Conservation (phyloP, 257 asterid species). For the Osmanthus fragrans region DNA sequence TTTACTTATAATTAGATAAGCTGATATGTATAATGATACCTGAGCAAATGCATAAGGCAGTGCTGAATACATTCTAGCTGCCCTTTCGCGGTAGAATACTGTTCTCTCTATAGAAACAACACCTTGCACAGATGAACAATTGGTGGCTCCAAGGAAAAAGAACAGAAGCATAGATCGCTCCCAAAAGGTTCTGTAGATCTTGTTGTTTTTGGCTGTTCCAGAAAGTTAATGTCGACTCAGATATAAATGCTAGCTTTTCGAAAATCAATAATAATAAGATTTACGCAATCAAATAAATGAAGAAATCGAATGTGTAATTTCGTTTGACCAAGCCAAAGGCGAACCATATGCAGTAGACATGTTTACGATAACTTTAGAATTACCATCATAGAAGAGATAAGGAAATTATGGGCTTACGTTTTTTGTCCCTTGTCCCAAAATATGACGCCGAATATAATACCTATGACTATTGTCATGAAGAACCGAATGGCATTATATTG, state of each 20-base stretch:
- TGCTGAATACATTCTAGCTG: slow-evolving; percentile 47
- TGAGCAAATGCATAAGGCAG: slow-evolving; percentile 45
- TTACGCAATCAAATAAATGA: not conserved
- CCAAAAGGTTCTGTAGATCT: slow-evolving; percentile 42
- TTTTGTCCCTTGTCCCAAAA: slow-evolving; percentile 48
- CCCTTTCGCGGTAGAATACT: slow-evolving; percentile 41
- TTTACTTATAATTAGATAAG: not conserved
- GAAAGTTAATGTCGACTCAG: not conserved
- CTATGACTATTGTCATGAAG: slow-evolving; percentile 40
- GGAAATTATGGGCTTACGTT: slow-evolving; percentile 25
- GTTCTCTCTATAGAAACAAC: slow-evolving; percentile 40
- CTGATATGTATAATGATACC: slow-evolving; percentile 23
- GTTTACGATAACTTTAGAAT: too few species aligned
- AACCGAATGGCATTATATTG: slow-evolving; percentile 45
- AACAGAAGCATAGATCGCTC: slow-evolving; percentile 39
- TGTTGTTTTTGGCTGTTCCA: slow-evolving; percentile 34
- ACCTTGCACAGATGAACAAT: slow-evolving; percentile 26
- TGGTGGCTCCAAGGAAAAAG: slow-evolving; percentile 39
- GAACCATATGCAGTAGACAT: too few species aligned
- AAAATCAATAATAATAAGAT: not conserved
- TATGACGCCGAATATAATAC: slow-evolving; percentile 46
- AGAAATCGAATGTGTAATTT: not conserved
- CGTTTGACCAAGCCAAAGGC: too few species aligned
- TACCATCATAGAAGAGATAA: not conserved
- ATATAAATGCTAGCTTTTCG: too few species aligned